These are phyloP conservation scores for Zostera marina DNA, from an alignment of 116 monocot species.

Conservation along the genomic window DNA sequence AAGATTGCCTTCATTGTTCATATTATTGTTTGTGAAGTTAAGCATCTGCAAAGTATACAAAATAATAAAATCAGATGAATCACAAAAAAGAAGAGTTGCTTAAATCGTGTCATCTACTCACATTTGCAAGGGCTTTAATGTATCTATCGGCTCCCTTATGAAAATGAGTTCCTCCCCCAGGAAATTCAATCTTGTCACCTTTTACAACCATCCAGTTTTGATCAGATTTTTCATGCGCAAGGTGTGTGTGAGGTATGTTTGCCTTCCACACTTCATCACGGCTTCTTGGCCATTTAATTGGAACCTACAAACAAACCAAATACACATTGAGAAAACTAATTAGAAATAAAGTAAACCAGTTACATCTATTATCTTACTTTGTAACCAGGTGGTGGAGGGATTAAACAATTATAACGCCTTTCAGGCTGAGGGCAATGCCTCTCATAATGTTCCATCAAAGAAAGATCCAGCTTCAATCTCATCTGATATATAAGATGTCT, in stretches of 20 bases:
- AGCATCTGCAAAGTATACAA: conserved; percentile 44
- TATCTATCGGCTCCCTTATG: conserved; percentile 92
- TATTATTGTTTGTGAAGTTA: conserved; percentile 47
- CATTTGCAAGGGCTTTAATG: conserved; percentile 67
- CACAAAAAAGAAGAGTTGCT: background rate
- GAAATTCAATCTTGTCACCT: conserved; percentile 84
- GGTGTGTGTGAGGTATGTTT: conserved; percentile 87
- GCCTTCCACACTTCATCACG: conserved; percentile 88
- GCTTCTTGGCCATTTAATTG: conserved; percentile 91
- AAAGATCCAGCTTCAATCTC: conserved; percentile 81
- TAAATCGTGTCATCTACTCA: conserved; percentile 13
- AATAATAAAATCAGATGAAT: background rate
- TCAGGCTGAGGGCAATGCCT: conserved; percentile 90
- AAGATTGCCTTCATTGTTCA: conserved; percentile 71
- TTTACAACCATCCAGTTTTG: conserved; percentile 96
- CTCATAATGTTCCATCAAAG: conserved; percentile 95
- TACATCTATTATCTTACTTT: conserved; percentile 28
- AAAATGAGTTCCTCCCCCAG: conserved; percentile 93
- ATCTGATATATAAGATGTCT: conserved; percentile 88
- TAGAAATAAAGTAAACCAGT: background rate
- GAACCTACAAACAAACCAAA: conserved; percentile 25
- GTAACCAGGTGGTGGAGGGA: conserved; percentile 84
- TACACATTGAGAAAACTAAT: background rate
- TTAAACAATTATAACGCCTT: conserved; percentile 87
- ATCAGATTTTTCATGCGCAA: conserved; percentile 90